Evolutionary conservation across 805 yeast species (phyloP).

Genomic region (Wickerhamiella sorbophila): DNA sequence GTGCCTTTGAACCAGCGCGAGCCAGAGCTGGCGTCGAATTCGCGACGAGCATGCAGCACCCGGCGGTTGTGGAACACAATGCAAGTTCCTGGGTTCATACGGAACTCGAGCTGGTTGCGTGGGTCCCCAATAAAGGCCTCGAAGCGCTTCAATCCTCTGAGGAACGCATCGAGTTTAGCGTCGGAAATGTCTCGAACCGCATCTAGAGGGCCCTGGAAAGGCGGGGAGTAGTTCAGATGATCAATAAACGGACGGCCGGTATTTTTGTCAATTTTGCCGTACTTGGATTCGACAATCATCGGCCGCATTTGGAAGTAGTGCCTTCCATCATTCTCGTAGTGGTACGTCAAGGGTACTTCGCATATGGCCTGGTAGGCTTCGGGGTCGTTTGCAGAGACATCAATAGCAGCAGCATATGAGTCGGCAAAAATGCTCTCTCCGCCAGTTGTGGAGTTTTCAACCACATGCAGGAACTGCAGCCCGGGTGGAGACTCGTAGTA

Average conservation of each 20-base stretch:
- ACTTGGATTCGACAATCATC: slow-evolving; percentile 31
- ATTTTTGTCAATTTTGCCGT: slow-evolving; percentile 22
- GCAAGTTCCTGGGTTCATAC: slow-evolving; percentile 44
- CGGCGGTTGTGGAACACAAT: slow-evolving; percentile 61
- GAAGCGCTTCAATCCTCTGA: slow-evolving; percentile 44
- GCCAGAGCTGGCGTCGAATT: slow-evolving; percentile 33
- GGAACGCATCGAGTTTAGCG: slow-evolving; percentile 36
- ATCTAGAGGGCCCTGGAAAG: slow-evolving; percentile 70
- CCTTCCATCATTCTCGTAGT: slow-evolving; percentile 47
- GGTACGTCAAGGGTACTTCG: slow-evolving; percentile 51
- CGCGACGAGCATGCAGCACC: slow-evolving; percentile 48
- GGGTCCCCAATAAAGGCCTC: slow-evolving; percentile 43
- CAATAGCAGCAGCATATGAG: slow-evolving; percentile 48
- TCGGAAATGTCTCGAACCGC: slow-evolving; percentile 25
- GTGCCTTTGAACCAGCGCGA: slow-evolving; percentile 65
- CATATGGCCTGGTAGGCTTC: slow-evolving; percentile 49
- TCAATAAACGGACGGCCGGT: slow-evolving; percentile 24
- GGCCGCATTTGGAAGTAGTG: slow-evolving; percentile 51
- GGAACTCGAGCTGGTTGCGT: slow-evolving; percentile 39
- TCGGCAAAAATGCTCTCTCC: slow-evolving; percentile 62
- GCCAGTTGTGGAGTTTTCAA: slow-evolving; percentile 34
- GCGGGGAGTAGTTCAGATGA: slow-evolving; percentile 64
- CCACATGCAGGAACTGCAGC: slow-evolving; percentile 49
- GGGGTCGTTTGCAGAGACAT: slow-evolving; percentile 42
- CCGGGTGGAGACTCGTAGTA: slow-evolving; percentile 78